Evolutionary conservation across 2,329 filamentous ascomycete species (phyloP).

Genomic region (Epichloe bromicola): DNA sequence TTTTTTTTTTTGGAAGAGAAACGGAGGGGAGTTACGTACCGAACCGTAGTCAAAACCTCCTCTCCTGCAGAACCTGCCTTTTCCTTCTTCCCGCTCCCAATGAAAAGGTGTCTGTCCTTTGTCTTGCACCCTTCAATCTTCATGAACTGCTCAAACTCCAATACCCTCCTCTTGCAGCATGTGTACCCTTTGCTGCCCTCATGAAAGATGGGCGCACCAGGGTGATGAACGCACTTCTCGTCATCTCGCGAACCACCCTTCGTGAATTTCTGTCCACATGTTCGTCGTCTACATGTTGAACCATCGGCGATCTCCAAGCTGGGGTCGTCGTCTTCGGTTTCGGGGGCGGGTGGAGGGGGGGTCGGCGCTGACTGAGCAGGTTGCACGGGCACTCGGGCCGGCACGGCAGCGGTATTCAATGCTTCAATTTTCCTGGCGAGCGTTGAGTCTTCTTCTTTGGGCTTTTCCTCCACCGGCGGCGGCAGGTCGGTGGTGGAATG

Average conservation of each 20-base stretch:
- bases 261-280: constrained; percentile 56
- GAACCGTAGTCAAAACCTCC: constrained; percentile 65
- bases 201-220: constrained; percentile 85
- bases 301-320: constrained; percentile 59
- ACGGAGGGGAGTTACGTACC: constrained; percentile 33
- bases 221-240: constrained; percentile 79
- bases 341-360: constrained; percentile 48
- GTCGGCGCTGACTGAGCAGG: constrained; percentile 34
- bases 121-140: constrained; percentile 85
- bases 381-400: constrained; percentile 26
- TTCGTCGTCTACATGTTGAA: constrained; percentile 63
- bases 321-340: constrained; percentile 81
- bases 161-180: constrained; percentile 87
- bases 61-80: constrained; percentile 39
- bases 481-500: constrained; percentile 76
- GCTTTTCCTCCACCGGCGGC: constrained; percentile 47
- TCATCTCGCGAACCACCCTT: constrained; percentile 46
- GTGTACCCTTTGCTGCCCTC: constrained; percentile 97
- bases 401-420: constrained; percentile 26
- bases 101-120: constrained; percentile 70
- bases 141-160: constrained; percentile 98
- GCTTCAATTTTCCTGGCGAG: constrained; percentile 38
- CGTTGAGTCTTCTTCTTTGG: constrained; percentile 27
- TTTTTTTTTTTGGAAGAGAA: neutral
- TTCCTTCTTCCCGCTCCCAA: constrained; percentile 61